Percentiles rank a stretch among this genome's conserved stretches.
These are phyloP conservation scores for Lichtheimia ramosa DNA, from an alignment of 371 early-diverging fungal genomes.

Conservation along the genomic window DNA sequence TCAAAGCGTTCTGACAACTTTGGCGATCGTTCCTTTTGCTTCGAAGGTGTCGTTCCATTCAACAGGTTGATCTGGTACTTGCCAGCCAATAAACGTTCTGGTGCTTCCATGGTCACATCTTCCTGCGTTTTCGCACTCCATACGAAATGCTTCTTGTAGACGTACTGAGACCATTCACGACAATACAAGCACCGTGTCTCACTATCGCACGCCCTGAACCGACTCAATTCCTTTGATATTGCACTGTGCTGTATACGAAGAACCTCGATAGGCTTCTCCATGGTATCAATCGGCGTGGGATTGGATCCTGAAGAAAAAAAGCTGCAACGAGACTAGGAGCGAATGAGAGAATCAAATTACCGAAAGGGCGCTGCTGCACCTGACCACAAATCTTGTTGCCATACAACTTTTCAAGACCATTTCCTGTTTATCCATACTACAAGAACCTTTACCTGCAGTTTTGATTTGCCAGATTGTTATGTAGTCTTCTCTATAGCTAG, in stretches of 20 bases:
- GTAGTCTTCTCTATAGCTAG: too few species aligned
- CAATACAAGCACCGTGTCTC: slow-evolving; percentile 76
- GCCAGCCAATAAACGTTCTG: slow-evolving; percentile 28
- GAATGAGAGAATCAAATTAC: too few species aligned
- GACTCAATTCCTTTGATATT: slow-evolving; percentile 71
- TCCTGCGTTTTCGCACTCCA: slow-evolving; percentile 52
- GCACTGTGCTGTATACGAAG: slow-evolving; percentile 44
- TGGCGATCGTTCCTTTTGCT: slow-evolving; percentile 28
- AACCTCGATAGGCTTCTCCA: slow-evolving; percentile 44
- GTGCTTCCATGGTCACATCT: slow-evolving; percentile 25
- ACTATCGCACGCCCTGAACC: slow-evolving; percentile 76
- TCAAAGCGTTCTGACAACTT: slow-evolving; percentile 30
- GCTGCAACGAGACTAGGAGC: too few species aligned
- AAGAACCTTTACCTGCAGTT: too few species aligned
- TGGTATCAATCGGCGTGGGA: slow-evolving; percentile 6
- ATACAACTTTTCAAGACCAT: too few species aligned
- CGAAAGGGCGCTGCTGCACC: too few species aligned
- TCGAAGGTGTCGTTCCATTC: slow-evolving; percentile 8
- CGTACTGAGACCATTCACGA: slow-evolving; percentile 83
- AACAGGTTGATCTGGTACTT: slow-evolving; percentile 28
- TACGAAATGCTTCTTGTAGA: slow-evolving; percentile 71
- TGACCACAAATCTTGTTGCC: too few species aligned
- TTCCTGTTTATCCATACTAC: too few species aligned
- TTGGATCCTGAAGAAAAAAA: background rate
- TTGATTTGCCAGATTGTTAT: too few species aligned